Conservation (phyloP, 257 asterid species). For the Fraxinus quadrangulata region DNA sequence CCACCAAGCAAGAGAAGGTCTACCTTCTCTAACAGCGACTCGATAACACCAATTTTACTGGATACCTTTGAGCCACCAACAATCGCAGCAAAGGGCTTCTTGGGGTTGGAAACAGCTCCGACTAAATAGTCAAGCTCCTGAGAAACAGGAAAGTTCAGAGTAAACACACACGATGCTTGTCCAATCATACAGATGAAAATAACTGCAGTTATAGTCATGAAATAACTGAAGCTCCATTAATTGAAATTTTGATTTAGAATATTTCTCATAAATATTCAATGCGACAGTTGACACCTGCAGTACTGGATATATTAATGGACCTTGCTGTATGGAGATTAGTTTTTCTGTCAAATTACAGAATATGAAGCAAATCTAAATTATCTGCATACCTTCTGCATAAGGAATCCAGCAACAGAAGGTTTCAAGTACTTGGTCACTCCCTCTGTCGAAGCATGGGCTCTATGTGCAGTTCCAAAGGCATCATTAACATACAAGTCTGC, state of each 20-base stretch:
- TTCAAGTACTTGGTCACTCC: slow-evolving; percentile 53
- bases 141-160: background rate
- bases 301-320: background rate
- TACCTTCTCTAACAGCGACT: slow-evolving; percentile 44
- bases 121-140: slow-evolving; percentile 54
- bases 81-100: slow-evolving; percentile 53
- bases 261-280: background rate
- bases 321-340: background rate
- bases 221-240: slow-evolving; percentile 1
- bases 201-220: background rate
- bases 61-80: slow-evolving; percentile 56
- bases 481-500: slow-evolving; percentile 60
- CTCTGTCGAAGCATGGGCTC: slow-evolving; percentile 59
- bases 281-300: background rate
- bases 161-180: background rate
- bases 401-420: slow-evolving; percentile 59
- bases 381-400: slow-evolving; percentile 49
- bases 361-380: background rate
- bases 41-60: slow-evolving; percentile 44
- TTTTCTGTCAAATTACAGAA: background rate
- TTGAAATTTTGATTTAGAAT: background rate
- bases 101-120: slow-evolving; percentile 48
- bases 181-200: background rate
- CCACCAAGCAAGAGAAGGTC: slow-evolving; percentile 49
- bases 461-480: slow-evolving; percentile 56